Conservation (phyloP, 768 basidiomycete species). For the Erythrobasidium yunnanense region DNA sequence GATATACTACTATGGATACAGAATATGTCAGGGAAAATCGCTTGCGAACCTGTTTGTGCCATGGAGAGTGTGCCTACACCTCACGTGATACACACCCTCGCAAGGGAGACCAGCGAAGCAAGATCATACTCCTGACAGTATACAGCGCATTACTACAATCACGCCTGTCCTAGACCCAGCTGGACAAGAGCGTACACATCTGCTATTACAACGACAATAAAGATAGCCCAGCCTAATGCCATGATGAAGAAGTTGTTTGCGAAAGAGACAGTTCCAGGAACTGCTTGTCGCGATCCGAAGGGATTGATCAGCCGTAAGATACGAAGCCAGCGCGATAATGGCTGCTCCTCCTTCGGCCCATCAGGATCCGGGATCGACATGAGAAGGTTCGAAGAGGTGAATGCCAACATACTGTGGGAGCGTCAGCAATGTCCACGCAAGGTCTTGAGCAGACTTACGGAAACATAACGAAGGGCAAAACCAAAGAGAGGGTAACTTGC, state of each 20-base stretch:
- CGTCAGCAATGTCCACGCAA: too few species aligned
- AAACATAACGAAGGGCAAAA: constrained; percentile 73
- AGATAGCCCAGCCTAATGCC: constrained; percentile 14
- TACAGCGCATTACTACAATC: too few species aligned
- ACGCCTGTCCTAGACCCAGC: constrained; percentile 3
- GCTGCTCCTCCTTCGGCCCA: not conserved
- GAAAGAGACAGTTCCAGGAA: constrained; percentile 16
- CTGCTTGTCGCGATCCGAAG: not conserved
- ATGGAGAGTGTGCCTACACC: too few species aligned
- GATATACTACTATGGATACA: too few species aligned
- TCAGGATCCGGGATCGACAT: constrained; percentile 19
- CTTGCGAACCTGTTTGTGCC: too few species aligned
- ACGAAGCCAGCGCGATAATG: not conserved
- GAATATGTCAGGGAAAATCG: too few species aligned
- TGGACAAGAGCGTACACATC: constrained; percentile 27
- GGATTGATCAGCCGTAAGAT: constrained; percentile 19
- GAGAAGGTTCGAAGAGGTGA: constrained; percentile 19
- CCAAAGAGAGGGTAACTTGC: constrained; percentile 72
- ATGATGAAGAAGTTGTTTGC: constrained; percentile 26
- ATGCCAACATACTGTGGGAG: constrained; percentile 22
- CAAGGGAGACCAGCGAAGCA: too few species aligned
- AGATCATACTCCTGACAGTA: too few species aligned
- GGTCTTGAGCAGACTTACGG: too few species aligned
- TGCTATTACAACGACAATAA: constrained; percentile 19
- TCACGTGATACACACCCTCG: too few species aligned